Conservation (phyloP, 805 yeast genomes). For the Saccharomyces eubayanus region DNA sequence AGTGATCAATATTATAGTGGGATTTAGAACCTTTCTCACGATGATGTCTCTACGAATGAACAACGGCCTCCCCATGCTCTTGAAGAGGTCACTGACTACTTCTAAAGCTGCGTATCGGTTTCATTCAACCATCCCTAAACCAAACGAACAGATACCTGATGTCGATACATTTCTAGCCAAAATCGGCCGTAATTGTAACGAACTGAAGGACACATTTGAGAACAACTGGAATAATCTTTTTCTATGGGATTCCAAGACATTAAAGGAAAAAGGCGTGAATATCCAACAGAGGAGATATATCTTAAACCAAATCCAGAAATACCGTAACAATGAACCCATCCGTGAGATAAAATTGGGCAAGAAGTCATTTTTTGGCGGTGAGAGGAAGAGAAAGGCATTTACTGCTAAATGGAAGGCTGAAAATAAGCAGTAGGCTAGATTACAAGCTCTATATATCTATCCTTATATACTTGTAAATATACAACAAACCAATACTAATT, state of each 20-base stretch:
- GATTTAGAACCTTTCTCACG: background rate
- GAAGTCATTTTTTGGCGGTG: slow-evolving; percentile 77
- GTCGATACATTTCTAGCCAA: slow-evolving; percentile 62
- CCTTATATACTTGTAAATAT: background rate
- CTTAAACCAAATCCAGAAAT: slow-evolving; percentile 62
- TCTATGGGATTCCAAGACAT: slow-evolving; percentile 40
- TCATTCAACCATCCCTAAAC: slow-evolving; percentile 35
- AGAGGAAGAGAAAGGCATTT: slow-evolving; percentile 63
- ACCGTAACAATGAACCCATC: slow-evolving; percentile 47
- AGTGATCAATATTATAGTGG: background rate
- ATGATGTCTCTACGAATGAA: background rate
- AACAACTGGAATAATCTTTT: slow-evolving; percentile 63
- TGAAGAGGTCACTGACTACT: background rate
- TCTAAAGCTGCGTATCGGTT: background rate
- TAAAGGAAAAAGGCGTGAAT: slow-evolving; percentile 76
- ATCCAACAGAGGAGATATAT: slow-evolving; percentile 64
- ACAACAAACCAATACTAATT: background rate
- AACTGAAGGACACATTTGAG: slow-evolving; percentile 63
- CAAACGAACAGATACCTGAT: slow-evolving; percentile 52
- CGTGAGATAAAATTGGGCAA: slow-evolving; percentile 55
- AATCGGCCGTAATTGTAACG: slow-evolving; percentile 70
- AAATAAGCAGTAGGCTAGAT: slow-evolving; percentile 29
- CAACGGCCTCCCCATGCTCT: background rate
- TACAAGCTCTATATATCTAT: background rate
- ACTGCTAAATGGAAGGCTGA: slow-evolving; percentile 53